Base-by-base conservation (phyloP, 148 eudicot species). In the Rhododendron mucronatum region DNA sequence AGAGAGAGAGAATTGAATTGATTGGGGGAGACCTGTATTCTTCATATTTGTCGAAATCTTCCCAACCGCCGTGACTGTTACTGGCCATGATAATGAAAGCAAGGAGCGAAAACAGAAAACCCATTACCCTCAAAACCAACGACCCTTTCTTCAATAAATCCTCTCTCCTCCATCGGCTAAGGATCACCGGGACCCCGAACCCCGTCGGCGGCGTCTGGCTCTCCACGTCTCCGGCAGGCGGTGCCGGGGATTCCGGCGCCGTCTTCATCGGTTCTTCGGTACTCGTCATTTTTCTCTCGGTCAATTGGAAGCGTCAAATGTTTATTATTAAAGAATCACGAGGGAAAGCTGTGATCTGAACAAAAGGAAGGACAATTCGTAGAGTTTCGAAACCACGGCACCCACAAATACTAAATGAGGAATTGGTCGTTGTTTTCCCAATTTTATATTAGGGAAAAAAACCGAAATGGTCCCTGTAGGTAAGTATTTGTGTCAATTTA, bases 81-180 rank as follows among this genome's bases (percentile, higher is more conserved):
- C 90, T 91, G 73, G 91, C 96, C 91, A 92, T 89, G 80, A 93
- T 87, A 33, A 95, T 91, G 82, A 95, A 93, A 53, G 96, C 63
- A 10, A 95, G 88, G 83, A 95, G 75, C 2, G 96, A 91, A 59
- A 93, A 91, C 7, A 93, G 12, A 77, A 93, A 83, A 11, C 90
- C 91, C 1, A 89, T 23, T 7, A 84, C 91, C 55, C 95, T 90
- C 85, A 93, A 74, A 63, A 47, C 89, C 53, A 93, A 45, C 1
- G 89, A 87, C 7, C 90, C 91, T 76, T 86, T 95, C 77, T 88
- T 90, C 61, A 92, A 48, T 81, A 91, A 73, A 85, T 91, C 93
- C 80, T 91, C 94, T 80, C 92, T 86, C 88, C 85, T 88, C 94
- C 91, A 88, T 9, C 92, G 78, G 21, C 86, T 6, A 39, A 89